Evolutionary conservation across 2,329 filamentous ascomycete species (phyloP).

Genomic region (Fusarium xyrophilum): DNA sequence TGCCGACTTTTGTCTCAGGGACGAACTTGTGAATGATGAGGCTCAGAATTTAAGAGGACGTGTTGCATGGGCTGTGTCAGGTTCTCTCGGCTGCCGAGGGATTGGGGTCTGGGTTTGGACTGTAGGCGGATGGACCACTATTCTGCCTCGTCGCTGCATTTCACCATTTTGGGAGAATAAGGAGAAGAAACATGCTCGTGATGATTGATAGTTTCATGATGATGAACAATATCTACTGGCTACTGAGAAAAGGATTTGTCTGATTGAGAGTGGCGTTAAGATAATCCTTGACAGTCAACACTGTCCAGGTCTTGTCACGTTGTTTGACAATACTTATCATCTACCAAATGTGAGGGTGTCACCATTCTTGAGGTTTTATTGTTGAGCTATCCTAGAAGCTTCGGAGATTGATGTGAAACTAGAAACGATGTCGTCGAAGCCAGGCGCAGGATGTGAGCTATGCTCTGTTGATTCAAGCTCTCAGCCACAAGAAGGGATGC

Average conservation of each 20-base stretch:
- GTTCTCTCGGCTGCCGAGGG: neutral
- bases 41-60: neutral
- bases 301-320: fast-evolving
- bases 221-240: no score
- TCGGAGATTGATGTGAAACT: fast-evolving
- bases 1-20: no score
- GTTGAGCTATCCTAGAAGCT: neutral
- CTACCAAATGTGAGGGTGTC: no score
- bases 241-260: fast-evolving
- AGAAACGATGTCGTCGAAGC: neutral
- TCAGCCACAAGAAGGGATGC: neutral
- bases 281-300: fast-evolving
- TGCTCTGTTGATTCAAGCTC: neutral
- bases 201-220: neutral
- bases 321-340: fast-evolving
- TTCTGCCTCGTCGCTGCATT: neutral
- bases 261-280: no score
- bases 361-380: fast-evolving
- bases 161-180: neutral
- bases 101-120: neutral
- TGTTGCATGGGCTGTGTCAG: neutral
- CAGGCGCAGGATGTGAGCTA: neutral
- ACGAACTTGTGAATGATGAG: neutral
- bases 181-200: no score
- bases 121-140: no score